Conservation (phyloP, 345 rosid species). For the Camelina laxa region DNA sequence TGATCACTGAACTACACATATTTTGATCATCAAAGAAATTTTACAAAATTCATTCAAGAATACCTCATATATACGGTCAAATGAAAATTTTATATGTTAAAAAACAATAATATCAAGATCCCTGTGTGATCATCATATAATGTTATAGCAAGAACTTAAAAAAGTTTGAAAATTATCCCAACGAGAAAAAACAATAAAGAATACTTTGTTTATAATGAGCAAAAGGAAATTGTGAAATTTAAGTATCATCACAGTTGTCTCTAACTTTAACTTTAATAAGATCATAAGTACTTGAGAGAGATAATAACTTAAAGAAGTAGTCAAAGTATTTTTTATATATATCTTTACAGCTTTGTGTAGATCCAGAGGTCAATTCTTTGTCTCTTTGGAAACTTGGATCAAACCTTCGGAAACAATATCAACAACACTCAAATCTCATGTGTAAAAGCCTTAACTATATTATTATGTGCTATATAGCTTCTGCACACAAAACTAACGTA, state of each 20-base stretch:
- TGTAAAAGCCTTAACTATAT: slow-evolving; percentile 36
- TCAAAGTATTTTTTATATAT: slow-evolving; percentile 24
- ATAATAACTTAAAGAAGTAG: slow-evolving; percentile 39
- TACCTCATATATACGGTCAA: not conserved
- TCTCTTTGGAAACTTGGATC: slow-evolving; percentile 36
- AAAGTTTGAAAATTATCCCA: slow-evolving; percentile 6
- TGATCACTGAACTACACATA: not conserved
- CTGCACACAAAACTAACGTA: slow-evolving; percentile 18
- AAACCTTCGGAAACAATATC: slow-evolving; percentile 2
- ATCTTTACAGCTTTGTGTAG: slow-evolving; percentile 39
- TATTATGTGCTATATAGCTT: slow-evolving; percentile 4
- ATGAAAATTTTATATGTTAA: not conserved
- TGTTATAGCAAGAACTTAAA: not conserved
- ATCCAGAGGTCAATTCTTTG: slow-evolving; percentile 42
- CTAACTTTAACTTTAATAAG: slow-evolving; percentile 37
- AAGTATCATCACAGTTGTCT: slow-evolving; percentile 39
- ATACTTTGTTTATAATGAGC: not conserved
- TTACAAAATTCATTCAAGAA: not conserved
- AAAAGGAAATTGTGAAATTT: slow-evolving; percentile 28
- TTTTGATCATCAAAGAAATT: slow-evolving; percentile 1
- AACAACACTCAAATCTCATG: slow-evolving; percentile 30
- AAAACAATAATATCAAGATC: slow-evolving; percentile 15
- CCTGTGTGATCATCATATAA: slow-evolving; percentile 14
- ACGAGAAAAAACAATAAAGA: not conserved
- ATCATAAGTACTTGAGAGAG: slow-evolving; percentile 33